Evolutionary conservation across 176 grass and related monocot species (phyloP).

Genomic region (Sorghum bicolor): DNA sequence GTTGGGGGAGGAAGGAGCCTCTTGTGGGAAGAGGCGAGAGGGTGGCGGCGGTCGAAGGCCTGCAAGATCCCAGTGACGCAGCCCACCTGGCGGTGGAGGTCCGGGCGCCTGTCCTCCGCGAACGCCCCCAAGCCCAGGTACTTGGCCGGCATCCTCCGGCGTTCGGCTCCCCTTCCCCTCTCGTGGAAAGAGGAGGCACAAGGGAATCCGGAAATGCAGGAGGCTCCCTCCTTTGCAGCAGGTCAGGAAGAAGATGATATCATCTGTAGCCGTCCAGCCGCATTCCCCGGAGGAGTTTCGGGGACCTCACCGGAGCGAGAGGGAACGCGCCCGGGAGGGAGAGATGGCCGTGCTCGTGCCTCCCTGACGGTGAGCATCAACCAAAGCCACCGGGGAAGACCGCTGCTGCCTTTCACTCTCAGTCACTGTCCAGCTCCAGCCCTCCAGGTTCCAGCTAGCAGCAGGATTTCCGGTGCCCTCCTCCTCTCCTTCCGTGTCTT

Average conservation of each 20-base stretch:
- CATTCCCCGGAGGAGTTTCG: background rate
- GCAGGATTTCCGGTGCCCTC: background rate
- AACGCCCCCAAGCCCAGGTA: conserved; percentile 53
- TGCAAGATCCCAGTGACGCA: conserved; percentile 93
- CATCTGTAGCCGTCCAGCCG: background rate
- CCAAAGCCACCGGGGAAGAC: background rate
- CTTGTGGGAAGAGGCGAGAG: conserved; percentile 42
- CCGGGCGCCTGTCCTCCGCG: conserved; percentile 60
- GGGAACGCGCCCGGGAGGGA: background rate
- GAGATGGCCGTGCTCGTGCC: conserved; percentile 23
- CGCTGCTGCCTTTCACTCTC: background rate
- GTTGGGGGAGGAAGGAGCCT: conserved; percentile 32
- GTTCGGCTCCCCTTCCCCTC: background rate
- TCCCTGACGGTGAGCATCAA: conserved; percentile 23
- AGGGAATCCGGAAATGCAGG: conserved; percentile 33
- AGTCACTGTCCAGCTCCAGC: background rate
- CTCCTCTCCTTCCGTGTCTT: background rate
- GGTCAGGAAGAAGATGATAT: background rate
- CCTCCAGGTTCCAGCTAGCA: background rate
- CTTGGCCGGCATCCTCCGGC: conserved; percentile 66
- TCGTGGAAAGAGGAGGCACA: background rate
- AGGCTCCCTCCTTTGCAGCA: background rate
- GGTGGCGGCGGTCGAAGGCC: conserved; percentile 75
- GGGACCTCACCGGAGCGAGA: background rate
- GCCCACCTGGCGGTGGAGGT: conserved; percentile 71